Conservation (phyloP, 1,284 basidiomycete species). For the Ganoderma boninense region DNA sequence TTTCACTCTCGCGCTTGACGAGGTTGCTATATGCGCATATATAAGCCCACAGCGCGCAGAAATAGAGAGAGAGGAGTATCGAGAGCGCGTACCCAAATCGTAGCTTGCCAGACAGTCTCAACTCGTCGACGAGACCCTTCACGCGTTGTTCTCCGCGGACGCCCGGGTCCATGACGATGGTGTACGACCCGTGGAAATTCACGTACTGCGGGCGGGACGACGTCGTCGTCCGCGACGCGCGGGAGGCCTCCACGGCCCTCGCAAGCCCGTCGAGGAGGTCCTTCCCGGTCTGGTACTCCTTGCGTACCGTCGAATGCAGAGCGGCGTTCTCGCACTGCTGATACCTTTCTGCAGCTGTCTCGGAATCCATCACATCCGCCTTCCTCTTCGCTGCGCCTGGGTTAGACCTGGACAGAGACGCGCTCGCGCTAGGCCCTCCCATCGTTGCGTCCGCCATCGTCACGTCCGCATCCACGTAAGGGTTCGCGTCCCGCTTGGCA, state of each 20-base stretch:
- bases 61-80: not conserved
- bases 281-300: conserved; percentile 21
- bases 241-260: not conserved
- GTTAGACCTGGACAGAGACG: not conserved
- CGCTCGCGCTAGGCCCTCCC: not conserved
- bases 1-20: conserved; percentile 6
- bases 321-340: not conserved
- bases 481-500: not conserved
- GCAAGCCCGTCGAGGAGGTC: conserved; percentile 18
- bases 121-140: conserved; percentile 23
- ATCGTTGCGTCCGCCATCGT: conserved; percentile 1
- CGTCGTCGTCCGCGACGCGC: not conserved
- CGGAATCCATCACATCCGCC: not conserved
- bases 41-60: too few species aligned
- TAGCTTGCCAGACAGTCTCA: conserved; percentile 21
- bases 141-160: conserved; percentile 20
- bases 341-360: not conserved
- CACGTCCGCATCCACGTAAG: conserved; percentile 5
- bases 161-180: conserved; percentile 35
- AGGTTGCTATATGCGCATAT: conserved; percentile 2
- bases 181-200: conserved; percentile 31
- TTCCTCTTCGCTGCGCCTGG: conserved; percentile 13
- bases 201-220: conserved; percentile 11
- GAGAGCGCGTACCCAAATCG: conserved; percentile 29
- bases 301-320: not conserved